These are phyloP conservation scores for Leccinellum rugosiceps DNA, from an alignment of 768 basidiomycete genomes.

Conservation along the genomic window DNA sequence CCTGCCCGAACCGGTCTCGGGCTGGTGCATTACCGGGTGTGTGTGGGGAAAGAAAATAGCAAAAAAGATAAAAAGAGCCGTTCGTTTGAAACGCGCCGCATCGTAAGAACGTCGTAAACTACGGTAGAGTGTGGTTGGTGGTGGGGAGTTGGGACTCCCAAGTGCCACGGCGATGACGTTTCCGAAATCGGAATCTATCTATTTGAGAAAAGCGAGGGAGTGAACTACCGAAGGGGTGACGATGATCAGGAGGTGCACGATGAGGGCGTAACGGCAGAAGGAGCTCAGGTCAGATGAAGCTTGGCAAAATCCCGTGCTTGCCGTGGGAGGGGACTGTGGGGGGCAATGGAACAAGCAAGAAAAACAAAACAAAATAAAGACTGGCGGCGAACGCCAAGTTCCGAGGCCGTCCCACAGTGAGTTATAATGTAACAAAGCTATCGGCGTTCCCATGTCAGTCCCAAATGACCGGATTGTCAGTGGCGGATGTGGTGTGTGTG, in stretches of 20 bases:
- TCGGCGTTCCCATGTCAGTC: constrained; percentile 10
- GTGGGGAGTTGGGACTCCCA: neutral
- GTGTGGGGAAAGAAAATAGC: neutral
- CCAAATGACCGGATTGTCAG: neutral
- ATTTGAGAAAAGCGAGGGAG: neutral
- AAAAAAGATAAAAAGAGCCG: neutral
- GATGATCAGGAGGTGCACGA: constrained; percentile 4
- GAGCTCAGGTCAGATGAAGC: neutral
- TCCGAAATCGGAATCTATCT: neutral
- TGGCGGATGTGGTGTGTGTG: neutral
- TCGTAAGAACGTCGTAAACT: neutral
- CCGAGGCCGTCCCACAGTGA: constrained; percentile 9
- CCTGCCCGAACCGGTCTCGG: neutral
- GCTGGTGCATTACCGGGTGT: neutral
- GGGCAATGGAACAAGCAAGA: neutral
- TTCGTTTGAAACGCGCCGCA: neutral
- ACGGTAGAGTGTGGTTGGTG: neutral
- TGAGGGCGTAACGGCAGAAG: neutral
- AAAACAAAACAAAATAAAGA: neutral
- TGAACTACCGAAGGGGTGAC: neutral
- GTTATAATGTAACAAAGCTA: neutral
- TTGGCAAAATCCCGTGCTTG: constrained; percentile 8
- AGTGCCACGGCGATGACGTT: neutral
- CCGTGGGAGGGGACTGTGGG: constrained; percentile 10
- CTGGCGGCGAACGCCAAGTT: constrained; percentile 1